Conservation (phyloP, 2,329 filamentous ascomycete genomes). For the Fusarium buxicola region DNA sequence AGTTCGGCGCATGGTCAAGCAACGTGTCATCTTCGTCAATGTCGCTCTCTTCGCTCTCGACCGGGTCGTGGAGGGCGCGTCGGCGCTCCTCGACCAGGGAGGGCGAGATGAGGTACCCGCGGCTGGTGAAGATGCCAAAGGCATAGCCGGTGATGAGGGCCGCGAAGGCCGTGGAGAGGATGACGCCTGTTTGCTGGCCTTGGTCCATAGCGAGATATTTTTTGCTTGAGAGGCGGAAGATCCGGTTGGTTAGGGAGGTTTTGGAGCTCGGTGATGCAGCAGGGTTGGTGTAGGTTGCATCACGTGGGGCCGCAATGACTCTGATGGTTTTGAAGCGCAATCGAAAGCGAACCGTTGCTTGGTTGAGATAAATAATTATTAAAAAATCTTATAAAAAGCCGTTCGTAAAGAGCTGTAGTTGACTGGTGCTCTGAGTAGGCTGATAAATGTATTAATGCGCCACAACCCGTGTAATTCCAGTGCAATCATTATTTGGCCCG, state of each 20-base stretch:
- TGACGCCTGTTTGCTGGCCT: constrained; percentile 64
- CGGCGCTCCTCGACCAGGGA: constrained; percentile 67
- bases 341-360: background rate
- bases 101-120: constrained; percentile 69
- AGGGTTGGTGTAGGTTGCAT: constrained; percentile 24
- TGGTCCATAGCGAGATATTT: constrained; percentile 51
- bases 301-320: constrained; percentile 31
- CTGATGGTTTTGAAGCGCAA: background rate
- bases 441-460: background rate
- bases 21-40: constrained; percentile 69
- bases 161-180: constrained; percentile 79
- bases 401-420: too few species aligned
- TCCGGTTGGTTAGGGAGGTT: constrained; percentile 3
- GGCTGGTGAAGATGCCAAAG: constrained; percentile 79
- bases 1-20: constrained; percentile 75
- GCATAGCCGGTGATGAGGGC: constrained; percentile 83
- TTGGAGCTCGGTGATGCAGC: constrained; percentile 30
- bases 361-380: background rate
- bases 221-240: background rate
- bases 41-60: constrained; percentile 77
- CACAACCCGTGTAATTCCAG: background rate
- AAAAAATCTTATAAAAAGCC: background rate
- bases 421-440: too few species aligned
- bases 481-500: background rate
- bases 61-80: constrained; percentile 67